These are phyloP conservation scores for Cladophialophora chaetospira DNA, from an alignment of 2,329 filamentous ascomycete genomes.

Conservation along the genomic window DNA sequence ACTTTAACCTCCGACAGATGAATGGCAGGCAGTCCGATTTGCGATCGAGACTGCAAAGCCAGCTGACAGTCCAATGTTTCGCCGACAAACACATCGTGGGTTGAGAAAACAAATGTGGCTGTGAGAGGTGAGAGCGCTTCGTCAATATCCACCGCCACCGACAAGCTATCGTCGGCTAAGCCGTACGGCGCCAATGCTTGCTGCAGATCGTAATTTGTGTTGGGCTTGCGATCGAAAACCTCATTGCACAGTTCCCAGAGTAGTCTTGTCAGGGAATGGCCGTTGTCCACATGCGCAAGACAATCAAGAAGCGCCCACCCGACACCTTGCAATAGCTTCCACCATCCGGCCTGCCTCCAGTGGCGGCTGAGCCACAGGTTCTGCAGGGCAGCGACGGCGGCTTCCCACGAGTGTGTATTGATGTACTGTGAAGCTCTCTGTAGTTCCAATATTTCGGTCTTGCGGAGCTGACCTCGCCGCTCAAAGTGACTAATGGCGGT, in stretches of 20 bases:
- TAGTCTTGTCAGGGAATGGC: slow-evolving; percentile 53
- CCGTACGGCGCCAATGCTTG: not conserved
- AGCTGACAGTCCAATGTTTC: slow-evolving; percentile 61
- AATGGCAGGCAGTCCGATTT: slow-evolving; percentile 49
- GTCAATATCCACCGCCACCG: slow-evolving; percentile 50
- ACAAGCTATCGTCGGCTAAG: slow-evolving; percentile 47
- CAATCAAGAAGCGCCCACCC: slow-evolving; percentile 58
- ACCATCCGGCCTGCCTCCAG: slow-evolving; percentile 66
- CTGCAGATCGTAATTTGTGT: slow-evolving; percentile 47
- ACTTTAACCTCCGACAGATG: slow-evolving; percentile 52
- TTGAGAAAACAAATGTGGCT: slow-evolving; percentile 57
- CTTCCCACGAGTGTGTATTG: slow-evolving; percentile 50
- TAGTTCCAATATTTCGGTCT: slow-evolving; percentile 57
- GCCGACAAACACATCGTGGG: slow-evolving; percentile 60
- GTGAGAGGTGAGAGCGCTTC: slow-evolving; percentile 51
- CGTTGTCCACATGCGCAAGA: slow-evolving; percentile 49
- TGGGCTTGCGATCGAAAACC: slow-evolving; percentile 42
- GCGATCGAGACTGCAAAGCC: slow-evolving; percentile 52
- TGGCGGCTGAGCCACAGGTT: slow-evolving; percentile 58
- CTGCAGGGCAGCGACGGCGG: slow-evolving; percentile 54
- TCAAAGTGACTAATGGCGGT: slow-evolving; percentile 54
- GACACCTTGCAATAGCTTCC: slow-evolving; percentile 56
- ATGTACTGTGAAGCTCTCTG: slow-evolving; percentile 59
- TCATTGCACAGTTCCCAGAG: slow-evolving; percentile 58
- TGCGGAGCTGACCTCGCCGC: slow-evolving; percentile 54